phyloP scores from a whole-genome alignment of 1,139 yeast species.

The Magnusiomyces starmeri region DNA sequence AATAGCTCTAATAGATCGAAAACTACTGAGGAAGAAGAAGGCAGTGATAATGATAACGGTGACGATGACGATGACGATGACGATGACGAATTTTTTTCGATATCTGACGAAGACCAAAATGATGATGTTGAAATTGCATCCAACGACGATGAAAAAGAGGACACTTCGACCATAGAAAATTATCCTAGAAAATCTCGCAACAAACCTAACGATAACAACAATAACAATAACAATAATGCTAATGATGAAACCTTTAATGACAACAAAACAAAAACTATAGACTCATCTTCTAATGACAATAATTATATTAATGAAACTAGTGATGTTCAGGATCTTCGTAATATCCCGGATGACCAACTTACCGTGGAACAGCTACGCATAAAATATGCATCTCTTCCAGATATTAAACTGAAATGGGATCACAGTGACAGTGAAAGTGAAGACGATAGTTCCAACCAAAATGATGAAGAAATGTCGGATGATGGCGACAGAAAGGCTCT shows the following conservation, averaged over 20 bases:
- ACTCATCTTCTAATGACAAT: too few species aligned
- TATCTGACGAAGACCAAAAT: conserved; percentile 15
- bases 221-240: too few species aligned
- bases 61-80: conserved; percentile 22
- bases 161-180: neutral
- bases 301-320: too few species aligned
- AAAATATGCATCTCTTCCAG: conserved; percentile 53
- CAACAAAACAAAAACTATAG: neutral
- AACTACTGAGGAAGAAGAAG: conserved; percentile 16
- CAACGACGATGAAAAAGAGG: conserved; percentile 34
- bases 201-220: conserved; percentile 14
- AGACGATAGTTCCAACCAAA: conserved; percentile 21
- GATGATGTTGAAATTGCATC: conserved; percentile 20
- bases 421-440: conserved; percentile 26
- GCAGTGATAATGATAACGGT: conserved; percentile 19
- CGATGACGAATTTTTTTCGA: conserved; percentile 21
- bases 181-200: neutral
- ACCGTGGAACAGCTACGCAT: conserved; percentile 57
- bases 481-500: conserved; percentile 20
- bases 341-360: conserved; percentile 44
- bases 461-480: conserved; percentile 13
- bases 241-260: too few species aligned
- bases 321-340: conserved; percentile 13
- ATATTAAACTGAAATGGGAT: conserved; percentile 16
- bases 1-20: conserved; percentile 16